phyloP scores from a whole-genome alignment of 1,284 basidiomycete species.

The Cryptococcus wingfieldii region DNA sequence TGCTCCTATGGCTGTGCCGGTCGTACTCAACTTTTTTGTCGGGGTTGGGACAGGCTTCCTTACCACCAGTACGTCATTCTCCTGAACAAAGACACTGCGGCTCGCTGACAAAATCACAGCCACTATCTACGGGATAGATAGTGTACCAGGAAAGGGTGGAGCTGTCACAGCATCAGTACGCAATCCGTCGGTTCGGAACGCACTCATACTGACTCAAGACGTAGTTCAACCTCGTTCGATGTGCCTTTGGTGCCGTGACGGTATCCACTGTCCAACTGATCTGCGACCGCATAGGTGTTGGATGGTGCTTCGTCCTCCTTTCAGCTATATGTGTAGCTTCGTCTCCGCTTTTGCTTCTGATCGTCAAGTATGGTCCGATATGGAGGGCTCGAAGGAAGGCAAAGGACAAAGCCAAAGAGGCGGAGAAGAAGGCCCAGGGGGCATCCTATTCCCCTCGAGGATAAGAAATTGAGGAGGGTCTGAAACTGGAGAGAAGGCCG shows the following conservation, averaged over 20 bases:
- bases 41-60: constrained; percentile 26
- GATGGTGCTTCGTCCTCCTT: constrained; percentile 31
- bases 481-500: too few relatives aligned
- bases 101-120: constrained; percentile 2
- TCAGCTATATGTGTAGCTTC: constrained; percentile 23
- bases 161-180: constrained; percentile 34
- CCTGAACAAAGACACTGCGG: too few relatives aligned
- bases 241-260: constrained; percentile 33
- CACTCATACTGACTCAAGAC: not conserved
- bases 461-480: too few relatives aligned
- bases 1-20: constrained; percentile 32
- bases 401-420: constrained; percentile 3
- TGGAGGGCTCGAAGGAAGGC: constrained; percentile 20
- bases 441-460: too few relatives aligned
- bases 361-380: constrained; percentile 20
- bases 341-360: constrained; percentile 21
- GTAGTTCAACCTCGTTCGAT: constrained; percentile 39
- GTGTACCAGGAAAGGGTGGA: constrained; percentile 32
- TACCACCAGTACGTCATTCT: constrained; percentile 18
- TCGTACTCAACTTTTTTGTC: constrained; percentile 35
- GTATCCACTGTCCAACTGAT: constrained; percentile 30
- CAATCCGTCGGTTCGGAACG: not conserved
- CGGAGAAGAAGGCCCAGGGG: not conserved
- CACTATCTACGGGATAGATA: constrained; percentile 32
- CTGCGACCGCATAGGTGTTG: constrained; percentile 24